These are phyloP conservation scores for Sisymbrium altissimum DNA, from an alignment of 345 rosid genomes.

Conservation along the genomic window DNA sequence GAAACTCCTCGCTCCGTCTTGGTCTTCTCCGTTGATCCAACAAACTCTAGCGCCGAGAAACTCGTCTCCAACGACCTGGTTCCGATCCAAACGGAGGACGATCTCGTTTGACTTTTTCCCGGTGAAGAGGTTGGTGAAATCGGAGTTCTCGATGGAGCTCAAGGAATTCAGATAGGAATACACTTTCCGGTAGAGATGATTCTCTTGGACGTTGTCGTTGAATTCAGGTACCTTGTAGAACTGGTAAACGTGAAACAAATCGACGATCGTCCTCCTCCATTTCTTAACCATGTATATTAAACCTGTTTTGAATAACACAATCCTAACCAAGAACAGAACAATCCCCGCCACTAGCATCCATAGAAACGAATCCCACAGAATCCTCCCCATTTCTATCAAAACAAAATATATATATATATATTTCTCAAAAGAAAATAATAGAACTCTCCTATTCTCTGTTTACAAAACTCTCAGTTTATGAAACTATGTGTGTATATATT, in stretches of 20 bases:
- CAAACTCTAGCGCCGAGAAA: constrained; percentile 73
- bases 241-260: constrained; percentile 62
- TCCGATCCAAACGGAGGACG: constrained; percentile 58
- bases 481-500: neutral
- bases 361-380: constrained; percentile 32
- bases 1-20: constrained; percentile 30
- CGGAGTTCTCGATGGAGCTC: constrained; percentile 66
- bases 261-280: constrained; percentile 45
- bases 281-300: constrained; percentile 49
- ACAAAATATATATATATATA: neutral
- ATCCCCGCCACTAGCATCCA: neutral
- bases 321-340: constrained; percentile 34
- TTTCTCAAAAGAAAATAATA: neutral
- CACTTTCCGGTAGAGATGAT: constrained; percentile 53
- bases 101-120: constrained; percentile 61
- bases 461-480: neutral
- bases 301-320: constrained; percentile 56
- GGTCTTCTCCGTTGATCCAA: constrained; percentile 57
- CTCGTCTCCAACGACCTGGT: constrained; percentile 61
- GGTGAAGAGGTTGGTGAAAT: constrained; percentile 77
- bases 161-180: constrained; percentile 57
- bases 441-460: neutral
- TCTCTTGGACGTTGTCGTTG: constrained; percentile 57
- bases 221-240: constrained; percentile 69
- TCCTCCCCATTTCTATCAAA: constrained; percentile 31